Conservation (phyloP, 108 stramenopile genomes). For the Thalassiosira profunda region DNA sequence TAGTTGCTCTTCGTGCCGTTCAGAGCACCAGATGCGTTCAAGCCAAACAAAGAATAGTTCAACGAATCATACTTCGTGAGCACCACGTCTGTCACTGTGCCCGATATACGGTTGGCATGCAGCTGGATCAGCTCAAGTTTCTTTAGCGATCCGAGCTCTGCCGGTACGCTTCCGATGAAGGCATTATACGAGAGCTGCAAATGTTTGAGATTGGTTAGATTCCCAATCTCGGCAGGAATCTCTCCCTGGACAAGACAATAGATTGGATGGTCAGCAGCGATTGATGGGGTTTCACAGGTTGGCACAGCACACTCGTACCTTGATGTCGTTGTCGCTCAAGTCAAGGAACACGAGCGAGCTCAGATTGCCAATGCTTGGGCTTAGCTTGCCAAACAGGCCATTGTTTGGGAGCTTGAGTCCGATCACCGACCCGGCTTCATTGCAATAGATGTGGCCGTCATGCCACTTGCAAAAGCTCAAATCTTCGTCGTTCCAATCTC, state of each 20-base stretch:
- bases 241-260: conserved; percentile 38
- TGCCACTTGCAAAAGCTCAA: background rate
- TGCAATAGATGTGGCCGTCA: conserved; percentile 7
- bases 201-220: conserved; percentile 40
- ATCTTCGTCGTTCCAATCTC: background rate
- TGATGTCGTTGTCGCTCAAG: conserved; percentile 56
- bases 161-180: conserved; percentile 37
- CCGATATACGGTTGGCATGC: conserved; percentile 22
- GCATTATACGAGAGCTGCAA: conserved; percentile 57
- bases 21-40: too few species aligned
- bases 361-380: conserved; percentile 41
- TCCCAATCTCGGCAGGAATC: conserved; percentile 57
- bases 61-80: background rate
- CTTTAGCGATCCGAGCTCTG: background rate
- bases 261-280: background rate
- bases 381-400: conserved; percentile 51
- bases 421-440: background rate
- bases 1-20: background rate
- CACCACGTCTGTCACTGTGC: background rate
- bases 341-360: conserved; percentile 47
- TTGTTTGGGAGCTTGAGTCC: conserved; percentile 19
- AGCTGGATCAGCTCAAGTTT: conserved; percentile 20
- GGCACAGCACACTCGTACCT: background rate
- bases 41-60: too few species aligned
- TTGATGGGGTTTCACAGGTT: background rate